Conservation (phyloP, 495 filamentous ascomycete genomes). For the Pseudoneurospora amorphoporcata region DNA sequence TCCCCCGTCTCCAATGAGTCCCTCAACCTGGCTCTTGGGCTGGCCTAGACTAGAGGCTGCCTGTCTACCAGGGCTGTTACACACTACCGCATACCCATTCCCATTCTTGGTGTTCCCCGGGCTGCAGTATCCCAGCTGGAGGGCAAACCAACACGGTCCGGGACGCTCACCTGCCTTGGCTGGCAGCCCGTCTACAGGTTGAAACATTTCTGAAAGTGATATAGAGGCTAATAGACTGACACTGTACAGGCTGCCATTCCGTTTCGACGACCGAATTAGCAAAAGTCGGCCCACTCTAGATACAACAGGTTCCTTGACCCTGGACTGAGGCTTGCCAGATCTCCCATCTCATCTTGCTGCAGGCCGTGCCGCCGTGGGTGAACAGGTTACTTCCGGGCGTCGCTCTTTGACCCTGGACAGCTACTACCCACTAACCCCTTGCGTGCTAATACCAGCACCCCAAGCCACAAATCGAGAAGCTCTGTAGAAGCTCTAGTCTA, state of each 20-base stretch:
- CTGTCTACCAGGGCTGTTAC: neutral
- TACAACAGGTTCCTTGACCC: slow-evolving; percentile 2
- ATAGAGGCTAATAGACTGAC: neutral
- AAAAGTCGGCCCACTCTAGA: slow-evolving; percentile 11
- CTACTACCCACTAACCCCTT: slow-evolving; percentile 19
- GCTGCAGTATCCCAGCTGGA: neutral
- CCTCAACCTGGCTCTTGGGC: neutral
- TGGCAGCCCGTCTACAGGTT: neutral
- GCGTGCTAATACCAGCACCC: slow-evolving; percentile 13
- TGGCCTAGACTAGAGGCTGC: neutral
- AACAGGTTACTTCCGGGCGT: slow-evolving; percentile 10
- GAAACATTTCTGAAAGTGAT: neutral
- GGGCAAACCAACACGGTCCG: neutral
- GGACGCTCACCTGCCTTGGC: neutral
- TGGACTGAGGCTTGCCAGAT: slow-evolving; percentile 13
- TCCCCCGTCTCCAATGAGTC: neutral
- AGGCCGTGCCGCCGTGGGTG: slow-evolving; percentile 13
- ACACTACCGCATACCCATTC: neutral
- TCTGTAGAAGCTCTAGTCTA: slow-evolving; percentile 18
- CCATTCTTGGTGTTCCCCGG: neutral
- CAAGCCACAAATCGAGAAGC: slow-evolving; percentile 24
- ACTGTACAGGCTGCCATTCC: neutral
- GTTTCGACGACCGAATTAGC: neutral
- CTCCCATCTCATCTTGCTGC: slow-evolving; percentile 14
- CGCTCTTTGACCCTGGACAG: slow-evolving; percentile 2